Percentiles rank a stretch among this genome's conserved stretches.
Evolutionary conservation across 805 yeast genomes (phyloP).

Genomic region (Vanderwaltozyma verrucispora): DNA sequence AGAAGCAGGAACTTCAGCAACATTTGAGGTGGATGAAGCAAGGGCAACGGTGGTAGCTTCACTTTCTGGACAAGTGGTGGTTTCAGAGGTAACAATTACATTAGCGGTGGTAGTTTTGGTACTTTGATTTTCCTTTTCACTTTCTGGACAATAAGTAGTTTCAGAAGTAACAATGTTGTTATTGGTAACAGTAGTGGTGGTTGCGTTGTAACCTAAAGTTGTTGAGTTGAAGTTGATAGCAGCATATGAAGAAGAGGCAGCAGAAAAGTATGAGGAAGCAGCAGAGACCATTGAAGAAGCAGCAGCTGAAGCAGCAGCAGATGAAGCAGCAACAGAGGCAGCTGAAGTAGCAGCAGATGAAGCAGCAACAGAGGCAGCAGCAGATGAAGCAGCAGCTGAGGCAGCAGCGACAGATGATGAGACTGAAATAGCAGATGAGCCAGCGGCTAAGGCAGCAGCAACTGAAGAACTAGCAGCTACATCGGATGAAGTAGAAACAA

Average conservation of each 20-base stretch:
- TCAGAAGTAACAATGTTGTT: constrained; percentile 20
- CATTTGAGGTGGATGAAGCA: not conserved
- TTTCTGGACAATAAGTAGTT: constrained; percentile 13
- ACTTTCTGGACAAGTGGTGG: constrained; percentile 5
- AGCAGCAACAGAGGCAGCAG: constrained; percentile 1
- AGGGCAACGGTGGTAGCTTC: not conserved
- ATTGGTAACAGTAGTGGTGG: constrained; percentile 15
- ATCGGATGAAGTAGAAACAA: constrained; percentile 2
- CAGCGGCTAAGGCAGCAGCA: constrained; percentile 3
- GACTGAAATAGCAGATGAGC: constrained; percentile 2
- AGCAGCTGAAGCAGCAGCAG: not conserved
- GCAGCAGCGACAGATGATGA: not conserved
- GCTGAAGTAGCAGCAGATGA: not conserved
- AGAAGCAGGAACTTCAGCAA: not conserved
- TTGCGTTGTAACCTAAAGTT: not conserved
- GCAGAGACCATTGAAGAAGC: not conserved
- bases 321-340: not conserved
- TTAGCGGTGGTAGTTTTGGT: not conserved
- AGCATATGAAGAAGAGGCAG: not conserved
- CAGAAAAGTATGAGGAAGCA: not conserved
- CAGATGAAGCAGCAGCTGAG: not conserved
- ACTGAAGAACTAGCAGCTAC: not conserved
- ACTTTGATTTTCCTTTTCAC: not conserved
- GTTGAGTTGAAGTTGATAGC: not conserved
- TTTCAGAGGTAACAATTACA: constrained; percentile 1